Evolutionary conservation across 768 basidiomycete species (phyloP), one percentile per base, ranked within the genome.

Genomic region (Leccinum sublutescens): DNA sequence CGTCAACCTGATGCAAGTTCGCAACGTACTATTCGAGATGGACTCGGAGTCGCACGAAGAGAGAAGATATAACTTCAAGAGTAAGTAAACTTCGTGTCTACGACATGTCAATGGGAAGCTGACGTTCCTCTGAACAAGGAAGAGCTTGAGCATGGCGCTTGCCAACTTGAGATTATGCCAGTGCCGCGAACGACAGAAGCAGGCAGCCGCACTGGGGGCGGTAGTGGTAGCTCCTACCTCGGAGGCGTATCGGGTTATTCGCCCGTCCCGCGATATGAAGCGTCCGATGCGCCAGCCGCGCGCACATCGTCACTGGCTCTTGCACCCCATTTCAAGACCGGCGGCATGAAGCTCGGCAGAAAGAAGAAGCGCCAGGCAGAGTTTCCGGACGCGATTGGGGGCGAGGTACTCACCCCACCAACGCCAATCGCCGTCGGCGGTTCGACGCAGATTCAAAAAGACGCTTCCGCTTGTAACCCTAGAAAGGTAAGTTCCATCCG

Each of bases 111-210:
- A 38, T 17, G 15, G 3, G 3, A 7, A 8, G 36, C 15, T 38
- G 36, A 38, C 36, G 14, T 36, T 36, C 6, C 36, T 23, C 27
- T 15, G 89, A 98, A 99, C 80, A 98, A 98, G 76, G 97, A 99
- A 76, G 96, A 98, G 69, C 88, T 99, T 70, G 98, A 98, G 74
- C 87, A 97, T 43, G 89, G 96, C 31, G 95, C 97, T 0, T 97
- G 96, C 72, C 95, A 98, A 69, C 85, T 99, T 61, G 97, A 99
- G 74, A 29, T 29, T 1, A 91, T 97, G 87, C 97, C 97, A 98
- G 70, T 86, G 96, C 45, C 82, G 95, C 36, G 96, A 98, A 70
- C 93, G 95, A 72, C 93, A 96, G 64, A 81, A 86, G 60, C 88
- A 93, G 21, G 77, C 87, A 4, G 85, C 83, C 8, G 71, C 77